These are phyloP conservation scores for Diaporthe citriasiana DNA, from an alignment of 2,329 filamentous ascomycete genomes.

Conservation along the genomic window DNA sequence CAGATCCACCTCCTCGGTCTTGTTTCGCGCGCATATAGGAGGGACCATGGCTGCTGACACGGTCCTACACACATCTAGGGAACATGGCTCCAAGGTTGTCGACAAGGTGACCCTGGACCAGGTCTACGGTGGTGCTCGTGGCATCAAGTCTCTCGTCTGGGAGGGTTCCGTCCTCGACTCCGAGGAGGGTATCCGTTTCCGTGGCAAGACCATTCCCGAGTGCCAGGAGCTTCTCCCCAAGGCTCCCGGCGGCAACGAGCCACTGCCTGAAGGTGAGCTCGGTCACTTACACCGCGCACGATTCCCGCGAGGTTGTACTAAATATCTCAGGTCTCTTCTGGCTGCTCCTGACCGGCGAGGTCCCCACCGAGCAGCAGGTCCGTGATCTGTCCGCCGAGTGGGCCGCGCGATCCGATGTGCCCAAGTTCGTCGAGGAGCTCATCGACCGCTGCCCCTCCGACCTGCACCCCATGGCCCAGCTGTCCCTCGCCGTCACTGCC, in stretches of 20 bases:
- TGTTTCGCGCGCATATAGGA: slow-evolving; percentile 25
- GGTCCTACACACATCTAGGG: slow-evolving; percentile 67
- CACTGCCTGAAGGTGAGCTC: slow-evolving; percentile 86
- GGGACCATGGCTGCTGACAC: slow-evolving; percentile 47
- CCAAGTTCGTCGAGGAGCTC: slow-evolving; percentile 99
- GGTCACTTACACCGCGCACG: neutral
- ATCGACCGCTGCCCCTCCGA: slow-evolving; percentile 99
- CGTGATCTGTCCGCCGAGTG: slow-evolving; percentile 98
- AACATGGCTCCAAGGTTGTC: slow-evolving; percentile 93
- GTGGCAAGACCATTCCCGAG: slow-evolving; percentile 98
- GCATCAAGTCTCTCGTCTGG: slow-evolving; percentile 99
- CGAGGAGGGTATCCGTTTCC: slow-evolving; percentile 99
- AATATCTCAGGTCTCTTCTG: slow-evolving; percentile 87
- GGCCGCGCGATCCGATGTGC: slow-evolving; percentile 96
- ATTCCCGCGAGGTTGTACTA: neutral
- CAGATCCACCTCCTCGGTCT: slow-evolving; percentile 40
- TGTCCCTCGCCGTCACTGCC: slow-evolving; percentile 96
- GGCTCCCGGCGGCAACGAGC: slow-evolving; percentile 96
- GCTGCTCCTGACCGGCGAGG: slow-evolving; percentile 98
- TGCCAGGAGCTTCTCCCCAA: slow-evolving; percentile 98
- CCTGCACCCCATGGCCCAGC: slow-evolving; percentile 99
- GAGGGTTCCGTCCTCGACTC: slow-evolving; percentile 98
- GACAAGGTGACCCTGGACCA: slow-evolving; percentile 99
- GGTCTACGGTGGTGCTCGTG: slow-evolving; percentile 98
- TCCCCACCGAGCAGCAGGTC: slow-evolving; percentile 97